Conservation (phyloP, 495 filamentous ascomycete genomes). For the Neurospora sp. region DNA sequence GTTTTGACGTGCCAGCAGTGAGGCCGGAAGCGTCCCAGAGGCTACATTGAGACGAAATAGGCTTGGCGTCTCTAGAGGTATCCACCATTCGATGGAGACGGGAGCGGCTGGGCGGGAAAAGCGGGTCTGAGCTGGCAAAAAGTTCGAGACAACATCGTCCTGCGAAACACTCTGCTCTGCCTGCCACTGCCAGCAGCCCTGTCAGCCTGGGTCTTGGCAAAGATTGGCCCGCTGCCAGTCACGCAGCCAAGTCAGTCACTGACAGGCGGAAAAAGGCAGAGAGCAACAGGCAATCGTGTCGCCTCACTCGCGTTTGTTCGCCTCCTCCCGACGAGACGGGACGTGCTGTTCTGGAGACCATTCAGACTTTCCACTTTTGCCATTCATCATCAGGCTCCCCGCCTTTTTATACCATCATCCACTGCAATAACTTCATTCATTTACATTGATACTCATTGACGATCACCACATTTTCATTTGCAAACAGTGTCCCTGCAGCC, state of each 20-base stretch:
- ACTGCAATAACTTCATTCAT: neutral
- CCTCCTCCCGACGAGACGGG: neutral
- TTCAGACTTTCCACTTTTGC: neutral
- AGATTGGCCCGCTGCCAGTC: neutral
- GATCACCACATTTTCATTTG: neutral
- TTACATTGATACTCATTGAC: neutral
- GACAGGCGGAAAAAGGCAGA: neutral
- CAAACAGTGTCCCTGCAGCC: neutral
- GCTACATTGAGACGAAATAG: neutral
- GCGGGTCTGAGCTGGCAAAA: neutral
- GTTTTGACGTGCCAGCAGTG: neutral
- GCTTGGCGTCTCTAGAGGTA: neutral
- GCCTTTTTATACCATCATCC: neutral
- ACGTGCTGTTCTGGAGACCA: neutral
- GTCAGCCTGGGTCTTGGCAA: neutral
- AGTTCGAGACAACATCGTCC: neutral
- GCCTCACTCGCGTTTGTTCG: neutral
- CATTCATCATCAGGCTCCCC: neutral
- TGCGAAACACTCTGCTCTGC: neutral
- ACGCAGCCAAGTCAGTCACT: neutral
- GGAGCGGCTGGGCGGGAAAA: neutral
- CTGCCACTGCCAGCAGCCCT: neutral
- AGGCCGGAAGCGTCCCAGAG: neutral
- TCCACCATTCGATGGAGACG: neutral
- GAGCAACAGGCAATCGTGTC: neutral